Evolutionary conservation across 805 yeast species (phyloP).

Genomic region (Wickerhamomyces canadensis): DNA sequence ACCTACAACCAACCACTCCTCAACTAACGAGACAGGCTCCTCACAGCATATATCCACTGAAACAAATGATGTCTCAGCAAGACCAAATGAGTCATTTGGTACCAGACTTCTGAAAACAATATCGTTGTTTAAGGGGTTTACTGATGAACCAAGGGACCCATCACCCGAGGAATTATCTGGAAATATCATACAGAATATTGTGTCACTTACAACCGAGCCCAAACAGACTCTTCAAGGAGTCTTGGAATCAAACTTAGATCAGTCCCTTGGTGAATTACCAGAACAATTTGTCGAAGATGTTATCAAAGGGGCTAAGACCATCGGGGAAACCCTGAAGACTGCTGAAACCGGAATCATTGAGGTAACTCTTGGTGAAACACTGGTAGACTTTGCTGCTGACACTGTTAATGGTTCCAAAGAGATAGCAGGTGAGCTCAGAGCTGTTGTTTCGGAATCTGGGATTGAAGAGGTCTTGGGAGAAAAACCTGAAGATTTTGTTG

Average conservation of each 20-base stretch:
- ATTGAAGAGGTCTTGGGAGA: slow-evolving; percentile 8
- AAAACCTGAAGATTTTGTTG: slow-evolving; percentile 5
- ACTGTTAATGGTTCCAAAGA: background rate
- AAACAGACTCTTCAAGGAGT: background rate
- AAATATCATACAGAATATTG: too few relatives aligned
- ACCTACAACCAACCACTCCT: too few relatives aligned
- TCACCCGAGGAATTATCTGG: too few relatives aligned
- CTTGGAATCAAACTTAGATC: slow-evolving; percentile 2
- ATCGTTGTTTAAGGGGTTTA: too few relatives aligned
- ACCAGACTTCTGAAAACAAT: too few relatives aligned
- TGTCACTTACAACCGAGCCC: too few relatives aligned
- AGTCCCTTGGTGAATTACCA: slow-evolving; percentile 7
- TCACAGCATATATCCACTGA: too few relatives aligned
- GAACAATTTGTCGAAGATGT: slow-evolving; percentile 6
- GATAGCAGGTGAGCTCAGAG: too few relatives aligned
- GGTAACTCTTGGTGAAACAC: background rate
- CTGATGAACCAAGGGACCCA: background rate
- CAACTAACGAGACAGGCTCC: too few relatives aligned
- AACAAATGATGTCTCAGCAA: background rate
- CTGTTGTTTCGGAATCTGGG: slow-evolving; percentile 1
- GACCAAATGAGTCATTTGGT: too few relatives aligned
- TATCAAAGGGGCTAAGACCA: slow-evolving; percentile 1
- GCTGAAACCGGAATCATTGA: background rate
- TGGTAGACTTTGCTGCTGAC: background rate
- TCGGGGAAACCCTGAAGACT: background rate